phyloP scores from a whole-genome alignment of 2,329 filamentous ascomycete species.

The Trematosphaeria pertusa region DNA sequence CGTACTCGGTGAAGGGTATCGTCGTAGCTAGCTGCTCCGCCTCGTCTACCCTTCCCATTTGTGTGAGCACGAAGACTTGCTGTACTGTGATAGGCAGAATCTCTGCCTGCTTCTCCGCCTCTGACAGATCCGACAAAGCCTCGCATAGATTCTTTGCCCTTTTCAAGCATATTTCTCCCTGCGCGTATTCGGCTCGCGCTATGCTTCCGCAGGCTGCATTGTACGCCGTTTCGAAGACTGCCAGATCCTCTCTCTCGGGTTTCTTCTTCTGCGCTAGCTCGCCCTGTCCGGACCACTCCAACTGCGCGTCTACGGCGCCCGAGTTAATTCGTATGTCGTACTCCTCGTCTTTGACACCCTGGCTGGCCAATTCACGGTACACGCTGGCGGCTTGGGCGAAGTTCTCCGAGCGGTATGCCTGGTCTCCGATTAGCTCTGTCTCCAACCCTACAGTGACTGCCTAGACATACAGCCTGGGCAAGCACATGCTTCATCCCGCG shows the following conservation, averaged over 20 bases:
- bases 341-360: conserved; percentile 65
- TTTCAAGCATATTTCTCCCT: conserved; percentile 72
- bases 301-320: conserved; percentile 74
- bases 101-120: conserved; percentile 77
- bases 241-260: conserved; percentile 66
- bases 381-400: conserved; percentile 71
- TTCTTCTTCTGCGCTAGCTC: conserved; percentile 62
- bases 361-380: conserved; percentile 65
- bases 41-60: conserved; percentile 70
- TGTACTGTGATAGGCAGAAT: conserved; percentile 78
- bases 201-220: conserved; percentile 79
- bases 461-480: conserved; percentile 63
- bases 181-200: conserved; percentile 69
- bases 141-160: conserved; percentile 75
- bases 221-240: conserved; percentile 82
- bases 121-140: conserved; percentile 72
- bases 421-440: conserved; percentile 24
- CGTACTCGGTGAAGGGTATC: conserved; percentile 69
- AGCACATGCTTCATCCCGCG: conserved; percentile 66
- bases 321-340: conserved; percentile 80
- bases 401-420: conserved; percentile 75
- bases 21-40: conserved; percentile 68
- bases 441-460: not conserved
- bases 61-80: conserved; percentile 74
- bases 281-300: conserved; percentile 70